Evolutionary conservation across 306 rosid species (phyloP).

Genomic region (Casuarina equisetifolia): DNA sequence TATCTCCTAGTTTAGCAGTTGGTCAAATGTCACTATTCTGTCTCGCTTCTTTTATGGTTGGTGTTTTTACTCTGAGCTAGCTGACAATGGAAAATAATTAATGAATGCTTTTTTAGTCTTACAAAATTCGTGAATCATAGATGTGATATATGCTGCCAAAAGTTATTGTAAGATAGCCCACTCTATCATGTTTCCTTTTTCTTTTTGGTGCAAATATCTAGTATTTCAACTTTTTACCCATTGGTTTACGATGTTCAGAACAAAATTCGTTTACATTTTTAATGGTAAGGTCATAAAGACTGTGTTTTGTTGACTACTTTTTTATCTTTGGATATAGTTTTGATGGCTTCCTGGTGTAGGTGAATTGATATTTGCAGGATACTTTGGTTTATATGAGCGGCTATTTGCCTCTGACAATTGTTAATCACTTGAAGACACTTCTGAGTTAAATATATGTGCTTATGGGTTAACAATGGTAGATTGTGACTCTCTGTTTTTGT

Average conservation of each 20-base stretch:
- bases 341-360: not conserved
- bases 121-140: not conserved
- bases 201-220: not conserved
- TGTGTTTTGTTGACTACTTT: not conserved
- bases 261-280: no score
- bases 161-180: not conserved
- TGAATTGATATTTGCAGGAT: not conserved
- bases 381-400: conserved; percentile 3
- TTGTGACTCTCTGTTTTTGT: not conserved
- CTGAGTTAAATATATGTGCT: not conserved
- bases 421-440: not conserved
- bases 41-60: not conserved
- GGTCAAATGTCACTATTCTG: not conserved
- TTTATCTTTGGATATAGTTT: not conserved
- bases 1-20: not conserved
- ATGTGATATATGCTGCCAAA: not conserved
- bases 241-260: not conserved
- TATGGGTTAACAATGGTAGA: not conserved
- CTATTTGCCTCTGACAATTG: not conserved
- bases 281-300: not conserved
- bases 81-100: not conserved
- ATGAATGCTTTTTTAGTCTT: not conserved
- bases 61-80: not conserved
- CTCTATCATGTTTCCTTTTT: not conserved
- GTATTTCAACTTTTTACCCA: not conserved